These are phyloP conservation scores for Begonia fuchsioides DNA, from an alignment of 306 rosid species.

Conservation along the genomic window DNA sequence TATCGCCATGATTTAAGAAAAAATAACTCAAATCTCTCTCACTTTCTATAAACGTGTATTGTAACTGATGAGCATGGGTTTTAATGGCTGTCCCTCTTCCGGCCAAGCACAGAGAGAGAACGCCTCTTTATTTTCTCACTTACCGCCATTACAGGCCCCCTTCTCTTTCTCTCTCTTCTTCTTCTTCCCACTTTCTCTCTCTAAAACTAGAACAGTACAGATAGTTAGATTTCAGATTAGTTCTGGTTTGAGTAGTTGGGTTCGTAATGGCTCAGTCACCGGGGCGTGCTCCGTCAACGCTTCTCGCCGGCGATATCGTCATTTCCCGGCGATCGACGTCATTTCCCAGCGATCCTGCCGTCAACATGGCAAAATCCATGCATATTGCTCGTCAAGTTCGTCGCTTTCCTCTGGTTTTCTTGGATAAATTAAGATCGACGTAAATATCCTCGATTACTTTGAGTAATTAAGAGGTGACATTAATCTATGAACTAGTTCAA, in stretches of 20 bases:
- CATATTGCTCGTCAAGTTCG: no score
- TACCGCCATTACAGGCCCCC: not conserved
- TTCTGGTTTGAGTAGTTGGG: constrained; percentile 1
- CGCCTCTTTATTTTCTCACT: not conserved
- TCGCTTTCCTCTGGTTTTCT: no score
- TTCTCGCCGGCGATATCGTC: no score
- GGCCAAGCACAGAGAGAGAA: not conserved
- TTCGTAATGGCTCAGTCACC: constrained; percentile 2
- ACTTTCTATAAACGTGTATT: constrained; percentile 2
- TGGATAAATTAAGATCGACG: no score
- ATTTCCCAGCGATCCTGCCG: no score
- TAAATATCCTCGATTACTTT: no score
- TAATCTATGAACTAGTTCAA: no score
- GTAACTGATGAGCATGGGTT: constrained; percentile 49
- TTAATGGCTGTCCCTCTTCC: constrained; percentile 26
- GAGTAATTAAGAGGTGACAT: no score
- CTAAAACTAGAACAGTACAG: not conserved
- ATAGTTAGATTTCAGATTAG: not conserved
- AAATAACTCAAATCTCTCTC: not conserved
- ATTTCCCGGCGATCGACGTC: no score
- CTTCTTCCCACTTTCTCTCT: not conserved
- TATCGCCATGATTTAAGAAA: no score
- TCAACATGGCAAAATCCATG: no score
- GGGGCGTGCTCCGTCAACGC: no score
- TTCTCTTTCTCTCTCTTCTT: not conserved